A percentile compares a stretch with the other conserved stretches of the same genome.
phyloP scores from a whole-genome alignment of 2,329 filamentous ascomycete genomes.

The Scedosporium boydii region DNA sequence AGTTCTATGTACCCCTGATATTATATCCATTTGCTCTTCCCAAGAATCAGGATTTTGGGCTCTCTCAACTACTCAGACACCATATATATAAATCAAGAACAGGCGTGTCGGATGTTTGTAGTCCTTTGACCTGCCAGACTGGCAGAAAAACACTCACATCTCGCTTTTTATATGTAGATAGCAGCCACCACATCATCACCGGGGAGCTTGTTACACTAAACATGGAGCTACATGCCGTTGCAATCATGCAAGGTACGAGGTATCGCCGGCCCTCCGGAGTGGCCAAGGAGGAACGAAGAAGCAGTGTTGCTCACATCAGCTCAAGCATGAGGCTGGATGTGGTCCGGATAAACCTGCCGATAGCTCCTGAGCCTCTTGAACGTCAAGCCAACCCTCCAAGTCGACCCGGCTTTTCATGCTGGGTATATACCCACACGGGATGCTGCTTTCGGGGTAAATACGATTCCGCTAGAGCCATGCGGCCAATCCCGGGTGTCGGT shows the following conservation, averaged over 20 bases:
- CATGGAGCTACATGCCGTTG: neutral
- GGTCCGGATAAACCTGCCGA: constrained; percentile 3
- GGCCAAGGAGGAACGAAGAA: neutral
- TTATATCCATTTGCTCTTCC: no score
- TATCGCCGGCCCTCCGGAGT: neutral
- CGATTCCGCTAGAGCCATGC: neutral
- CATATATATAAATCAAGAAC: no score
- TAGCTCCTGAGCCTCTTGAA: neutral
- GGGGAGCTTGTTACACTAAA: neutral
- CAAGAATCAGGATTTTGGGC: no score
- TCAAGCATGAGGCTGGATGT: neutral
- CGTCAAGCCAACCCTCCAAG: neutral
- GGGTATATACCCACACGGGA: neutral
- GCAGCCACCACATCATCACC: neutral
- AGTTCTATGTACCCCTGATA: no score
- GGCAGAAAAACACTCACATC: neutral
- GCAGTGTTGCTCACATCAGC: neutral
- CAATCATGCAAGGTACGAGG: constrained; percentile 2
- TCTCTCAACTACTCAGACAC: no score
- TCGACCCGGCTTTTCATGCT: neutral
- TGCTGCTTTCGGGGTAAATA: constrained; percentile 1
- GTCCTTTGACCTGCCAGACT: neutral
- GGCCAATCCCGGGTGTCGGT: neutral
- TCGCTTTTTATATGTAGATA: neutral
- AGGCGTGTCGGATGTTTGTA: no score